Percentiles rank a stretch among this genome's conserved stretches.
Conservation (phyloP, 2,329 filamentous ascomycete species). For the Alternaria ventricosa region DNA sequence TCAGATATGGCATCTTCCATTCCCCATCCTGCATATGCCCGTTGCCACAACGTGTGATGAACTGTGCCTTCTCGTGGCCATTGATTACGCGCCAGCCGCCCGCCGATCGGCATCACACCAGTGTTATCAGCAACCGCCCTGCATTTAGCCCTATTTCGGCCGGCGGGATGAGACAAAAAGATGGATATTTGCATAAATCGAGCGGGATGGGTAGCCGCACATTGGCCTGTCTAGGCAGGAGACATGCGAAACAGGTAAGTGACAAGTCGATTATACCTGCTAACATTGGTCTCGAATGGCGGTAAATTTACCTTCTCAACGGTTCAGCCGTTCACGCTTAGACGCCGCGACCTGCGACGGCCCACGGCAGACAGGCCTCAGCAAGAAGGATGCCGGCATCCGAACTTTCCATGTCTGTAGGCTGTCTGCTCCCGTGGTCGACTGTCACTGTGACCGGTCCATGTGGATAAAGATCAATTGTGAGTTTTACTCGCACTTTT, state of each 20-base stretch:
- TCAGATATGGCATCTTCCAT: background rate
- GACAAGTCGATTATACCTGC: background rate
- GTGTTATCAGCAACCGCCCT: constrained; percentile 10
- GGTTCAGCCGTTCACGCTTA: constrained; percentile 5
- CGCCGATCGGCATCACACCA: constrained; percentile 2
- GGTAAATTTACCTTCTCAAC: constrained; percentile 1
- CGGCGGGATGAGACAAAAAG: constrained; percentile 4
- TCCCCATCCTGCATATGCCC: background rate
- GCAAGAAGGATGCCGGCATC: constrained; percentile 1
- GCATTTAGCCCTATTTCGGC: constrained; percentile 7
- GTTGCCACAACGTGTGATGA: constrained; percentile 1
- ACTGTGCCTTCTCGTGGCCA: constrained; percentile 6
- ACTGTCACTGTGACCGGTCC: background rate
- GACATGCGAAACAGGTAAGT: background rate
- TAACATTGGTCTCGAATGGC: constrained; percentile 6
- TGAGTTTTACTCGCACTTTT: background rate
- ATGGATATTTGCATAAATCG: constrained; percentile 11
- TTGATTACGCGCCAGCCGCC: constrained; percentile 19
- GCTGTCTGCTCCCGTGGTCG: constrained; percentile 6
- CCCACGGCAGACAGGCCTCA: background rate
- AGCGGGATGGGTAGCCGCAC: background rate
- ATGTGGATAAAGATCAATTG: background rate
- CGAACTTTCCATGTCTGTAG: constrained; percentile 2
- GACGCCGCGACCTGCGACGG: background rate
- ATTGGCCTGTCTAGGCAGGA: background rate